Evolutionary conservation across 768 basidiomycete species (phyloP), one percentile per base, ranked within the genome.

Genomic region (Clathrus columnatus): DNA sequence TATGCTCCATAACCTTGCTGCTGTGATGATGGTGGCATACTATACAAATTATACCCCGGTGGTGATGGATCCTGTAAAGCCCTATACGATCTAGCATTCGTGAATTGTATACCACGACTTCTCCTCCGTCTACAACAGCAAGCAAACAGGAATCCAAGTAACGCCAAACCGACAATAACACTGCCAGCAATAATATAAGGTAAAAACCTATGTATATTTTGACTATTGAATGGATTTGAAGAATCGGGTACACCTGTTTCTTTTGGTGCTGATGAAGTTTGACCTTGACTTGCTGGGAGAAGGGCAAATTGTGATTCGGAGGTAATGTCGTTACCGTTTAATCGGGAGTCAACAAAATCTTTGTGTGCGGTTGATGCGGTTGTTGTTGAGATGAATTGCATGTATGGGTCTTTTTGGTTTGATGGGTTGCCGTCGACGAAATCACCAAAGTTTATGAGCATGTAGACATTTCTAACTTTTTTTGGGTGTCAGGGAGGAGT

Each of bases 321-420:
- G 30, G 80, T 79, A 1, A 76, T 76, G 64, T 86, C 81, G 45
- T 72, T 69, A 32, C 85, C 86, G 27, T 70, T 70, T 53, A 86
- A 68, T 20, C 88, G 84, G 21, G 73, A 68, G 48, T 76, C 62
- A 32, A 88, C 74, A 59, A 91, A 91, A 57, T 88, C 85, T n/a
- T 72, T 56, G 63, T 80, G 76, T 6, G 85, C 85, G 4, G 46
- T 47, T 7, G 10, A 2, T 3, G 46, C 4, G 46, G 2, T 28
- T 3, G 46, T 47, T 10, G 26, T 28, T 47, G 46, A 14, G 43
- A 83, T 72, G 16, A 87, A 68, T 62, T 87, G 85, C 43, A 85
- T 71, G 68, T 75, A 87, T 0, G 85, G 83, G 26, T 77, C 71
- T 48, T 73, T 71, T 63, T 68, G 65, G 16, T 65, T 64, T 16